Conservation (phyloP, 2,329 filamentous ascomycete species). For the Xylaria sp. region DNA sequence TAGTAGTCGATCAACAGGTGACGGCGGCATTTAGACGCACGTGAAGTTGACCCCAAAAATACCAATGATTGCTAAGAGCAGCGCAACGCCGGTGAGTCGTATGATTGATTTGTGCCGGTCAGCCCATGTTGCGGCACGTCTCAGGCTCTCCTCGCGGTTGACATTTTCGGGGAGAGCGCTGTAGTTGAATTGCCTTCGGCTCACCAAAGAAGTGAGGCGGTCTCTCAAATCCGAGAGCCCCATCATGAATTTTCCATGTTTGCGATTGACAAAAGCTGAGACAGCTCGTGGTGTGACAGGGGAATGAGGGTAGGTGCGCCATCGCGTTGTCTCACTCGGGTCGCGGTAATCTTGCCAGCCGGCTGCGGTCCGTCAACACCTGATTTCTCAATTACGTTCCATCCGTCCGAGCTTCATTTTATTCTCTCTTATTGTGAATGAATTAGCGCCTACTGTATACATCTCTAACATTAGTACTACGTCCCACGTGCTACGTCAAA, state of each 20-base stretch:
- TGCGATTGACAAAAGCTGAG: constrained; percentile 12
- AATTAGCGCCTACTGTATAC: too few relatives aligned
- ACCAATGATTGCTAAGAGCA: constrained; percentile 42
- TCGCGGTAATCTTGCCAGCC: constrained; percentile 22
- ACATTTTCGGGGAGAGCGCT: constrained; percentile 42
- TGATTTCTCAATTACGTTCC: neutral
- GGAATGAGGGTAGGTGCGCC: constrained; percentile 19
- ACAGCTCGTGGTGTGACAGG: neutral
- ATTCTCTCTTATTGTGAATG: neutral
- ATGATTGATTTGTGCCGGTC: constrained; percentile 39
- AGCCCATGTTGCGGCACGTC: constrained; percentile 37
- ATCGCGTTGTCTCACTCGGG: constrained; percentile 16
- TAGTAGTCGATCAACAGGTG: neutral
- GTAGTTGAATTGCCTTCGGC: constrained; percentile 40
- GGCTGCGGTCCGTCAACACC: constrained; percentile 21
- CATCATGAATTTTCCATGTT: constrained; percentile 39
- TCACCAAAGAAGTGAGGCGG: constrained; percentile 36
- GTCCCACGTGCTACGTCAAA: neutral
- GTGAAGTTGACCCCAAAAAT: constrained; percentile 41
- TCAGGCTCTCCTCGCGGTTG: constrained; percentile 33
- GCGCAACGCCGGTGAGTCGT: constrained; percentile 37
- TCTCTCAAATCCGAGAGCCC: constrained; percentile 43
- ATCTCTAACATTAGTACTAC: neutral
- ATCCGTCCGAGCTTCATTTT: neutral
- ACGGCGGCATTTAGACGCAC: constrained; percentile 37